phyloP scores from a whole-genome alignment of 1,139 yeast genomes.

The Blastobotrys ciferrii region DNA sequence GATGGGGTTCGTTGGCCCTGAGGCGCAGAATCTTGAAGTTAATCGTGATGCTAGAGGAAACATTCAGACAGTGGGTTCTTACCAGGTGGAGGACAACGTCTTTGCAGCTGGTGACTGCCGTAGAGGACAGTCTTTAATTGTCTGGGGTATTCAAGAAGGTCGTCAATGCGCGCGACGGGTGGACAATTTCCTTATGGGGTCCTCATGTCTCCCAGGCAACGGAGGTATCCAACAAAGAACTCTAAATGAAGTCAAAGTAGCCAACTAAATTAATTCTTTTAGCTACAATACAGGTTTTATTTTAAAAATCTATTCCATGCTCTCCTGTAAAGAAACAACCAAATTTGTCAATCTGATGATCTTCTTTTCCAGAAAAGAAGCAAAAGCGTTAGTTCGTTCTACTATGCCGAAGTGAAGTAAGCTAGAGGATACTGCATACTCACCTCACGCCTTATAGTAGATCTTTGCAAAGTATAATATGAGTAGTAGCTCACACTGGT shows the following conservation, averaged over 20 bases:
- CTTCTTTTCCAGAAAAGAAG: too few relatives aligned
- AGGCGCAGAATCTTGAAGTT: slow-evolving; percentile 72
- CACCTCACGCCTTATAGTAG: too few relatives aligned
- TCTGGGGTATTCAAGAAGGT: slow-evolving; percentile 99
- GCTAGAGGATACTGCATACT: too few relatives aligned
- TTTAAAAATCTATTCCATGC: too few relatives aligned
- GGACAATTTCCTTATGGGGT: slow-evolving; percentile 74
- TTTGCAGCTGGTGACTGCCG: slow-evolving; percentile 99
- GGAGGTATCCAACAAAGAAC: slow-evolving; percentile 89
- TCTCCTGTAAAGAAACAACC: too few relatives aligned
- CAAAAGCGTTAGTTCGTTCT: too few relatives aligned
- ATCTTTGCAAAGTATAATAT: too few relatives aligned
- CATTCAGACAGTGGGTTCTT: slow-evolving; percentile 52
- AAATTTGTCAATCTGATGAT: too few relatives aligned
- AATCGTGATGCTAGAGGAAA: slow-evolving; percentile 85
- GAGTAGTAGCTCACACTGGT: too few relatives aligned
- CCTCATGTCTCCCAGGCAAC: slow-evolving; percentile 84
- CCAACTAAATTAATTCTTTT: not conserved
- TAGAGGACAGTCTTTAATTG: slow-evolving; percentile 97
- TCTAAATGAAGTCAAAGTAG: slow-evolving; percentile 41
- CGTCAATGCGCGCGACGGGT: slow-evolving; percentile 97
- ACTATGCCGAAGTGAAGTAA: too few relatives aligned
- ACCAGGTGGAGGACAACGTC: slow-evolving; percentile 66
- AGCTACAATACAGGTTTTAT: not conserved
- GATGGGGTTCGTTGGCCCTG: slow-evolving; percentile 98